Evolutionary conservation across 1,139 yeast genomes (phyloP).

Genomic region (Zygoascus sp.): DNA sequence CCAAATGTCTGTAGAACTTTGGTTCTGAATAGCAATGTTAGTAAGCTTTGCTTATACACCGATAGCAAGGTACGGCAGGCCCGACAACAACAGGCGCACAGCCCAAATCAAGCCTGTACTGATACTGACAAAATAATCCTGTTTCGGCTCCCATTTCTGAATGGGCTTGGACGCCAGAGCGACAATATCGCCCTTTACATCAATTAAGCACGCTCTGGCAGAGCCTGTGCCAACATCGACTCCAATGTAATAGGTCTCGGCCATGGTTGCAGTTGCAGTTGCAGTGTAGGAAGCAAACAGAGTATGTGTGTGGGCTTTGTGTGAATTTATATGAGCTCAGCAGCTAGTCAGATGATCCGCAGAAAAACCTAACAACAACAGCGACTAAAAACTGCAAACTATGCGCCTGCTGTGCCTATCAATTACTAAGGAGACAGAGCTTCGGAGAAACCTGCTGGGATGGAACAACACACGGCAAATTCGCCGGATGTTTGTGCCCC

Average conservation of each 20-base stretch:
- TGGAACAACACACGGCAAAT: no score
- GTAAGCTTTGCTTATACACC: background rate
- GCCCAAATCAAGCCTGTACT: no score
- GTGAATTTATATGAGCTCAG: background rate
- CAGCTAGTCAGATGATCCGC: background rate
- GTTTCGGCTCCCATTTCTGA: slow-evolving; percentile 50
- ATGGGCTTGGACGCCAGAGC: slow-evolving; percentile 77
- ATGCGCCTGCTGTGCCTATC: no score
- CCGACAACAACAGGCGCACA: no score
- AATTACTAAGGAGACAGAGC: no score
- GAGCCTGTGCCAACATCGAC: slow-evolving; percentile 98
- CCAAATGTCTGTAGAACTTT: slow-evolving; percentile 93
- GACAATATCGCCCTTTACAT: slow-evolving; percentile 73
- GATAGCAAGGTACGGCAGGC: no score
- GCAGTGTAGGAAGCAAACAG: background rate
- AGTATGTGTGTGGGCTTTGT: background rate
- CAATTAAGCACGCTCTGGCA: slow-evolving; percentile 90
- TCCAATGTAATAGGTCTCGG: slow-evolving; percentile 53
- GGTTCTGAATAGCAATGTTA: slow-evolving; percentile 54
- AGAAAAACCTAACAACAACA: no score
- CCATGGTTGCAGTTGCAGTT: slow-evolving; percentile 4
- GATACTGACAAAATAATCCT: slow-evolving; percentile 43
- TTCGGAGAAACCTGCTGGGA: no score
- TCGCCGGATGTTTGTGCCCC: no score
- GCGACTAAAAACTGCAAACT: background rate